Evolutionary conservation across 78 protist species (phyloP), one percentile per base, ranked within the genome.

Genomic region (Dictyostelium intermedium): DNA sequence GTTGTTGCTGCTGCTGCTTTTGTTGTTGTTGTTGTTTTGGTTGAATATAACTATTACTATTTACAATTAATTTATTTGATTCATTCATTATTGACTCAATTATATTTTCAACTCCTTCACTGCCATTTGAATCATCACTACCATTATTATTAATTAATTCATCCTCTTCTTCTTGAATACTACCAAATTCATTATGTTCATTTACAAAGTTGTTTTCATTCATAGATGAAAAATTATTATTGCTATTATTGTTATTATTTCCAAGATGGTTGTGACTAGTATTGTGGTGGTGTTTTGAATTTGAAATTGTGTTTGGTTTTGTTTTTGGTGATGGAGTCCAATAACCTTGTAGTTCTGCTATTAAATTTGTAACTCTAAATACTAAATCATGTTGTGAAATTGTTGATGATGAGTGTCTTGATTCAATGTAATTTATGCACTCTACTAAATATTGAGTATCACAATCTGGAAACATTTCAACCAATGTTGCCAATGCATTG

Each of bases 401-500:
- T 20, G 16, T 35, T n/a, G 37, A 23, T 27, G 80, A n/a, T 41
- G 69, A 53, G 39, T 87, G 92, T 20, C 81, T 87, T 5, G 84
- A 56, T 25, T 87, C 93, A 45, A 87, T 87, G 30, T 87, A 87
- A 5, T 53, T 79, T 32, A 87, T 87, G 20, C 93, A 87, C 32
- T 87, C 85, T 5, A 74, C 27, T 16, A 87, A 41, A 61, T 87
- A 87, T 20, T 78, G 85, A 6, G 78, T 78, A 53, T 87, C 72
- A 79, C 93, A 87, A 79, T 87, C 93, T 39, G 93, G 93, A 60
- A 87, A 87, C 85, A 87, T 87, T 41, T 87, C 93, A 41, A 60
- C 85, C 25, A 87, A 35, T 5, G 84, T 61, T 34, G 93, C 93
- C 2, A 87, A 35, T 23, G 93, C 93, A 63, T 82, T 70, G 63